Conservation (phyloP, 2,329 filamentous ascomycete genomes). For the Botrytis hyacinthi region DNA sequence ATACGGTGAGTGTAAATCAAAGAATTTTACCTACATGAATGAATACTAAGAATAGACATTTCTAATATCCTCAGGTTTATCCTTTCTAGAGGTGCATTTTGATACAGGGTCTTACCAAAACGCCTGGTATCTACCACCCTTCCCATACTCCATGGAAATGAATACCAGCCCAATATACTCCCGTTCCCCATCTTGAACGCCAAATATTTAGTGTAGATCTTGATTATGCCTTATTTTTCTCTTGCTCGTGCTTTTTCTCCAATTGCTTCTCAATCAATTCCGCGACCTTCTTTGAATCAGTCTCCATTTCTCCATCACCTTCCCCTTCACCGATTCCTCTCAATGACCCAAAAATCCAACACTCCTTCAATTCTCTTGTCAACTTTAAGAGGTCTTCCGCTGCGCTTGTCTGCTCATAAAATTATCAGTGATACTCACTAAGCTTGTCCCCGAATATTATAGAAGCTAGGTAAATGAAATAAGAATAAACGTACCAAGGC, state of each 20-base stretch:
- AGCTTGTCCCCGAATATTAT: not conserved
- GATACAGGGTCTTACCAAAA: not conserved
- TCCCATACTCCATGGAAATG: not conserved
- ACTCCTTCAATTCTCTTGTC: slow-evolving; percentile 49
- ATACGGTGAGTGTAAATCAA: not conserved
- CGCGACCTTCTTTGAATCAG: slow-evolving; percentile 40
- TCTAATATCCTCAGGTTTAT: not conserved
- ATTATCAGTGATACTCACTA: not conserved
- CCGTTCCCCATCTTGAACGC: not conserved
- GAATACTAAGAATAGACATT: not conserved
- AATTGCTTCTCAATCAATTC: slow-evolving; percentile 32
- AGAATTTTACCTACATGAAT: not conserved
- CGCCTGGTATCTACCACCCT: slow-evolving; percentile 21
- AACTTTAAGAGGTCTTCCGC: slow-evolving; percentile 47
- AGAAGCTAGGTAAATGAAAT: not conserved
- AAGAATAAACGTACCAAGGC: slow-evolving; percentile 33
- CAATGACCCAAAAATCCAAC: slow-evolving; percentile 51
- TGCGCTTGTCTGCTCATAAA: slow-evolving; percentile 32
- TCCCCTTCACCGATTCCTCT: slow-evolving; percentile 46
- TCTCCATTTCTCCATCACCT: slow-evolving; percentile 41
- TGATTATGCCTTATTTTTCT: slow-evolving; percentile 3
- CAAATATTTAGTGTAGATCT: not conserved
- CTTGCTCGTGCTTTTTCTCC: slow-evolving; percentile 20
- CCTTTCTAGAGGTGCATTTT: not conserved
- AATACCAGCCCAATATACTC: not conserved